Conservation (phyloP, 2,329 filamentous ascomycete genomes). For the Scolecobasidium constrictum region DNA sequence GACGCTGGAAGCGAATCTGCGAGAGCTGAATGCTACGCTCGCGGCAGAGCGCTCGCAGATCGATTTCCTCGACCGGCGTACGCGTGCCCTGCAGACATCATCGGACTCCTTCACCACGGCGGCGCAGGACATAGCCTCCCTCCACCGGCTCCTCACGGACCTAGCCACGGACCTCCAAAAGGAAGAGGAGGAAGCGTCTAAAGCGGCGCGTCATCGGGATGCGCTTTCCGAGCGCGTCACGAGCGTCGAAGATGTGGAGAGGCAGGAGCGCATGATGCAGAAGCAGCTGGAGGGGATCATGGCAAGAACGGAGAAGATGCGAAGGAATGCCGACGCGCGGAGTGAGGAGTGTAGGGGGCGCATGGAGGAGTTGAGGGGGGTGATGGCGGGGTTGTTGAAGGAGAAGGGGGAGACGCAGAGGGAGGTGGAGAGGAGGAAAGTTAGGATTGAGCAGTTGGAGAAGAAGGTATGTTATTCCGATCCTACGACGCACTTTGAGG, state of each 20-base stretch:
- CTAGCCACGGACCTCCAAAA: conserved; percentile 74
- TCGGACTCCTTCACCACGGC: conserved; percentile 82
- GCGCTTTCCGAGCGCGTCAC: conserved; percentile 79
- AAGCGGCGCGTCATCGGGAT: conserved; percentile 73
- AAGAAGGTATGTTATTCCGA: conserved; percentile 63
- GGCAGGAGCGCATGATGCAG: conserved; percentile 72
- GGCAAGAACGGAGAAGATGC: conserved; percentile 74
- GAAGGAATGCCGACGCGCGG: conserved; percentile 71
- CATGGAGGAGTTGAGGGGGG: conserved; percentile 78
- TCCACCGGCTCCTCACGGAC: conserved; percentile 82
- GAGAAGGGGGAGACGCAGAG: conserved; percentile 79
- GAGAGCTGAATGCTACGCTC: conserved; percentile 71
- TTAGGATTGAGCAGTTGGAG: conserved; percentile 96
- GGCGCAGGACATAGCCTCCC: conserved; percentile 71
- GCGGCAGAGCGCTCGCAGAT: conserved; percentile 72
- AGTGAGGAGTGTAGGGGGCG: conserved; percentile 69
- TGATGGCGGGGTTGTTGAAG: conserved; percentile 71
- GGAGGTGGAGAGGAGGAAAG: conserved; percentile 82
- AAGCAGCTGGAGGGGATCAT: conserved; percentile 78
- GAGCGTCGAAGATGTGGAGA: conserved; percentile 83
- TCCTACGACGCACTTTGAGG: neutral
- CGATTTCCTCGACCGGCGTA: conserved; percentile 74
- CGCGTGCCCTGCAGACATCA: conserved; percentile 84
- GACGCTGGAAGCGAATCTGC: conserved; percentile 68
- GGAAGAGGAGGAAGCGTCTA: conserved; percentile 80